Conservation (phyloP, 495 filamentous ascomycete genomes). For the Annulohypoxylon nitens region DNA sequence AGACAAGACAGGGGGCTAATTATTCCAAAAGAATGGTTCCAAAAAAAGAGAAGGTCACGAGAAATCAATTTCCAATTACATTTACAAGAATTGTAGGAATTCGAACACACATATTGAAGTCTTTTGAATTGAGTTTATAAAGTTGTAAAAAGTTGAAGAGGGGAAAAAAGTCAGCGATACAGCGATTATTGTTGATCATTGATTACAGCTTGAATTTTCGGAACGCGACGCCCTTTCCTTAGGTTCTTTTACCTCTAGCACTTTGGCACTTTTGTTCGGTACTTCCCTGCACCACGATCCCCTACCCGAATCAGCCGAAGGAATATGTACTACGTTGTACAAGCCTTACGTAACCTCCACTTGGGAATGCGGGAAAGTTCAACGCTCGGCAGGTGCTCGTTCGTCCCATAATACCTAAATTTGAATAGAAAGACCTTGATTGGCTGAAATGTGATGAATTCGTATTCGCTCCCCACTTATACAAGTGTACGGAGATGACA, state of each 20-base stretch:
- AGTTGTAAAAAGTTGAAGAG: constrained; percentile 7
- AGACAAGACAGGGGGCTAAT: constrained; percentile 23
- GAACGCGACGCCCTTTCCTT: constrained; percentile 6
- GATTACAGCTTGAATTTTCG: constrained; percentile 8
- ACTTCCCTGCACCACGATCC: background rate
- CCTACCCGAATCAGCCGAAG: background rate
- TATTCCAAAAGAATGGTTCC: constrained; percentile 5
- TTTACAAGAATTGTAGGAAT: background rate
- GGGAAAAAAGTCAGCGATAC: constrained; percentile 6
- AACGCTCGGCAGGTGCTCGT: constrained; percentile 6
- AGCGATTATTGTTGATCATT: constrained; percentile 6
- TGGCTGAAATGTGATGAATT: background rate
- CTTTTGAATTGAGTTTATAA: background rate
- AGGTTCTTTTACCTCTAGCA: background rate
- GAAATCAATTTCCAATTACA: constrained; percentile 10
- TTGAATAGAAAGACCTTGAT: constrained; percentile 15
- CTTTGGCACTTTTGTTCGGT: background rate
- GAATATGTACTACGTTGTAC: constrained; percentile 6
- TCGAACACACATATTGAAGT: constrained; percentile 1
- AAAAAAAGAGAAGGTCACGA: constrained; percentile 14
- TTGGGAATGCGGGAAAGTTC: constrained; percentile 1
- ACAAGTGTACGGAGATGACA: background rate
- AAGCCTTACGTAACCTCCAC: constrained; percentile 12
- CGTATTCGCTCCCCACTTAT: background rate
- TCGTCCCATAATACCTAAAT: constrained; percentile 19